Base-by-base conservation (phyloP, 306 rosid species). In the Cajanus cajan region DNA sequence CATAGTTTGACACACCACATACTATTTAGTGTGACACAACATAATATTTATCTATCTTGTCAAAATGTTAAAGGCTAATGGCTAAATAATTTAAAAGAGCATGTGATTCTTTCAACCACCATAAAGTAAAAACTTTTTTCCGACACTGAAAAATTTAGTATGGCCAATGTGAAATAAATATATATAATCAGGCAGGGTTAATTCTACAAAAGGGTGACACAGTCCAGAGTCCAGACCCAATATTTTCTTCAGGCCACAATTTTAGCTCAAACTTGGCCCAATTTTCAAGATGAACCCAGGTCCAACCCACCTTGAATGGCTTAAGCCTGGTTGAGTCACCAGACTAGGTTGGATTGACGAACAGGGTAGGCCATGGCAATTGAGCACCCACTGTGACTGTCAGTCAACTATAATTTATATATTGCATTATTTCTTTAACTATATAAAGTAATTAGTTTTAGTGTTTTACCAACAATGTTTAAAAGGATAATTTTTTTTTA, bases 391-490 rank as follows among this genome's bases (percentile, higher is more conserved):
- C 25, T 37, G 43, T 45, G 1, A 37, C 25, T 37, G 43, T 45
- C 77, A 59, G 41, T 19, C 57, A 69, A 76, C 73, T 22, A 68
- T 36, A 59, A 50, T 69, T 77, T 47, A 9, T 33, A 34, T 8
- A 24, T 57, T 48, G 61, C 8, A 21, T 21, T 19, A 71, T 55
- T 41, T 55, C 34, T 47, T 33, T 44, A 67, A 52, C 37, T 4
- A 21, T 9, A 50, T 45, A 51, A 77, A 55, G 22, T 14, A 25
- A 36, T 33, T 55, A 69, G 37, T 39, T 66, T 44, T 76, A 37
- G 74, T 41, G 70, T 51, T 70, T 68, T 41, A 82, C 37, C 33
- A 12, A 45, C 61, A 63, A 77, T 43, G 71, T 64, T 65, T 57
- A 72, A 50, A 40, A 16, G 39, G 18, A 59, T 4, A 14, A 18